Conservation (phyloP, 371 early-diverging fungal genomes). For the Mortierella polycephala region DNA sequence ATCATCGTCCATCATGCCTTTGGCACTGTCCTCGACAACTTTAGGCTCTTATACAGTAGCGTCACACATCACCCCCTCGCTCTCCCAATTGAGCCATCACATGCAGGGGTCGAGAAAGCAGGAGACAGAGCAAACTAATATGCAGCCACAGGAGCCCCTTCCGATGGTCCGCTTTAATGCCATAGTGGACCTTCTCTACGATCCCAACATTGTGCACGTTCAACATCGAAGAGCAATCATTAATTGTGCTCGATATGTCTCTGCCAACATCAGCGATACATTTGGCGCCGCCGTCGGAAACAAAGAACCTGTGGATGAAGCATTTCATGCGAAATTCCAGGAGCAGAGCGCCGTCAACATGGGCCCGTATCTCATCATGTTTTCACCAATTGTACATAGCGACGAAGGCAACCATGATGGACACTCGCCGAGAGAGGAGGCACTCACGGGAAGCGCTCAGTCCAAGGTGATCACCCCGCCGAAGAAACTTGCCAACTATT, state of each 20-base stretch:
- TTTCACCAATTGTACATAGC: conserved; percentile 7
- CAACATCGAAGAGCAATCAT: conserved; percentile 46
- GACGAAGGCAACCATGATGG: conserved; percentile 7
- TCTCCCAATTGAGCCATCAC: not conserved
- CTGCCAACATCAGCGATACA: conserved; percentile 34
- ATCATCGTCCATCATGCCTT: not conserved
- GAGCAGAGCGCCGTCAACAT: conserved; percentile 10
- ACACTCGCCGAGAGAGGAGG: not conserved
- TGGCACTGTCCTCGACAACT: not conserved
- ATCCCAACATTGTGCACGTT: conserved; percentile 34
- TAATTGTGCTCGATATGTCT: conserved; percentile 51
- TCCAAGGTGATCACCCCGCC: conserved; percentile 26
- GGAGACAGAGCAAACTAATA: not conserved
- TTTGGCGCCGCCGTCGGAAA: conserved; percentile 10
- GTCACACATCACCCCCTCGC: conserved; percentile 1
- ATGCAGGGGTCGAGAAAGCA: conserved; percentile 6
- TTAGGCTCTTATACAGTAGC: not conserved
- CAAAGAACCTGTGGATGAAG: conserved; percentile 11
- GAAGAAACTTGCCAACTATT: conserved; percentile 24
- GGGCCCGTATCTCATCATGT: conserved; percentile 39
- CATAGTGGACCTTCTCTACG: conserved; percentile 43
- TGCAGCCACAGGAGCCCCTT: conserved; percentile 3
- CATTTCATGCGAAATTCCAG: conserved; percentile 18
- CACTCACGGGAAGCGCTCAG: conserved; percentile 1
- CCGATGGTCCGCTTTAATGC: conserved; percentile 30